These are phyloP conservation scores for Bruguiera hainesii DNA, from an alignment of 441 rosid species.

Conservation along the genomic window DNA sequence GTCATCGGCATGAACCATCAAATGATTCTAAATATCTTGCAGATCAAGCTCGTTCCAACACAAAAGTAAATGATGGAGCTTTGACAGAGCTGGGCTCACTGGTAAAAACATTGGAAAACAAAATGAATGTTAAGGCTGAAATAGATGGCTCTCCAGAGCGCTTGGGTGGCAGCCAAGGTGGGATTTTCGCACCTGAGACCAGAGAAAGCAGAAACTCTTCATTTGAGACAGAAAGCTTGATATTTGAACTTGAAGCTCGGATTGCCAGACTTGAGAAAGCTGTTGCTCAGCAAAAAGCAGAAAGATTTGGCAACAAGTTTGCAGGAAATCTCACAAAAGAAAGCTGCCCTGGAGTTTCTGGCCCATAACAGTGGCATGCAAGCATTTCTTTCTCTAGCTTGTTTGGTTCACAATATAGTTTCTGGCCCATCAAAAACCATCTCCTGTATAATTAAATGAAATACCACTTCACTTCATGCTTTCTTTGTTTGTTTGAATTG, in stretches of 20 bases:
- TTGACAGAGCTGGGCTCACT: neutral
- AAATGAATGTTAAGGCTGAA: neutral
- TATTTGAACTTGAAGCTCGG: slow-evolving; percentile 19
- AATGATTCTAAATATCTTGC: too few species aligned
- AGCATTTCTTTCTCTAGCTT: too few species aligned
- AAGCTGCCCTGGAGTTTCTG: too few species aligned
- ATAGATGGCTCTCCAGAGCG: neutral
- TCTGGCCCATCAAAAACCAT: too few species aligned
- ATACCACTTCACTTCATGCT: too few species aligned
- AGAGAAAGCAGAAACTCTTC: neutral
- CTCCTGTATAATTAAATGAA: too few species aligned
- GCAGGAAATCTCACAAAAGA: too few species aligned
- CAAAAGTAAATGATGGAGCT: neutral
- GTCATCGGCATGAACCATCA: too few species aligned
- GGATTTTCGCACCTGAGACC: neutral
- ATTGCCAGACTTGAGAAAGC: slow-evolving; percentile 25
- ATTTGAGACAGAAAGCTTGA: neutral
- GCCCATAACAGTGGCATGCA: too few species aligned
- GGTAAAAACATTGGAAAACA: neutral
- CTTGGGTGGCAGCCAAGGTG: neutral
- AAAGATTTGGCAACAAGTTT: neutral
- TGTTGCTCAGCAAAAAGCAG: slow-evolving; percentile 18
- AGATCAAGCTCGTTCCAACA: neutral
- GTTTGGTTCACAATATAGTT: too few species aligned
- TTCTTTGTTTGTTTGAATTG: too few species aligned